These are phyloP conservation scores for Pterocarpus santalinus DNA, from an alignment of 306 rosid genomes.

Conservation along the genomic window DNA sequence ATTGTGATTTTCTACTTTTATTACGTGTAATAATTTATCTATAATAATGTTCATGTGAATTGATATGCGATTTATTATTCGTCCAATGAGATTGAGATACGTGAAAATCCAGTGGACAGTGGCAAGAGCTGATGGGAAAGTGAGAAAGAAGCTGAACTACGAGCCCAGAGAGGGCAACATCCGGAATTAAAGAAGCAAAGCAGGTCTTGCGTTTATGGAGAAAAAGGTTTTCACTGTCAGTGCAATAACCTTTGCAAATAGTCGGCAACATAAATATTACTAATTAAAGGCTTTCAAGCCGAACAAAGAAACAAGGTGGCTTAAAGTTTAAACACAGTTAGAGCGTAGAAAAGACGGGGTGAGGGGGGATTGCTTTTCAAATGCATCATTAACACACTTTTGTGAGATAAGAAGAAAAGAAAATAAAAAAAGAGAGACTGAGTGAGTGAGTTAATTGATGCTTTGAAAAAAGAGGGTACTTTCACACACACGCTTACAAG, in stretches of 20 bases:
- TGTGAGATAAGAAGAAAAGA: neutral
- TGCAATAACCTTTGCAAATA: conserved; percentile 36
- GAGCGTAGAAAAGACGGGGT: conserved; percentile 33
- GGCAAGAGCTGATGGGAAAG: conserved; percentile 13
- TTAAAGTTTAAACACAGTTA: conserved; percentile 42
- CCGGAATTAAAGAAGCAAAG: neutral
- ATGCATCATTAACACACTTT: conserved; percentile 43
- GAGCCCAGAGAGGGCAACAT: conserved; percentile 19
- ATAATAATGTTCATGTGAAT: neutral
- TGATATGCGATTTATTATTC: neutral
- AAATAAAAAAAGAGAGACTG: neutral
- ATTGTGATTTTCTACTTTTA: no score
- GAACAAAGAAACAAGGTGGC: neutral
- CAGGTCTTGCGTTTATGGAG: conserved; percentile 24
- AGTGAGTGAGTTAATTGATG: neutral
- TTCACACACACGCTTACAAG: conserved; percentile 56
- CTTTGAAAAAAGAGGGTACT: conserved; percentile 53
- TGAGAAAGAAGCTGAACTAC: conserved; percentile 18
- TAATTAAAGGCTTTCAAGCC: conserved; percentile 38
- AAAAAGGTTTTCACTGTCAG: conserved; percentile 42
- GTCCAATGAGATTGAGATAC: neutral
- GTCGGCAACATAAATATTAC: conserved; percentile 47
- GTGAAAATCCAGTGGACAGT: conserved; percentile 25
- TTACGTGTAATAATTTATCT: neutral
- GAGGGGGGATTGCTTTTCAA: conserved; percentile 49